Evolutionary conservation across 768 basidiomycete genomes (phyloP).

Genomic region (Sporobolomyces phaffii): DNA sequence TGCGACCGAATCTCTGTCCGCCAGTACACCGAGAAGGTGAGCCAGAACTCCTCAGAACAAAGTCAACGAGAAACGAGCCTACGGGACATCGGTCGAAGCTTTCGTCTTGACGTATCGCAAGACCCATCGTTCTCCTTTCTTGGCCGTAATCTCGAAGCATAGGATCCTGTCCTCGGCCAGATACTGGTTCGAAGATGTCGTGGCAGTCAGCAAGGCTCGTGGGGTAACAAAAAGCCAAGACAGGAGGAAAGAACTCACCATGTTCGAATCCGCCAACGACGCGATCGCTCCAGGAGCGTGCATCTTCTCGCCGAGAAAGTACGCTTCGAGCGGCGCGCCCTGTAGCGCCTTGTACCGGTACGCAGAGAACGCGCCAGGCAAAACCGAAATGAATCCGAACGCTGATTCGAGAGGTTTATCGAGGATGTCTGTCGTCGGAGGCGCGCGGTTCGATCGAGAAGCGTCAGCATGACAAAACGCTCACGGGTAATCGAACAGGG

Average conservation of each 20-base stretch:
- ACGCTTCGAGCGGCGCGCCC: conserved; percentile 77
- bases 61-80: not conserved
- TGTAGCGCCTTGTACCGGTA: conserved; percentile 55
- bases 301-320: conserved; percentile 75
- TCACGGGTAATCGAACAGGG: too few relatives aligned
- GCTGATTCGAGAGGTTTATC: conserved; percentile 57
- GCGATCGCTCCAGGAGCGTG: conserved; percentile 12
- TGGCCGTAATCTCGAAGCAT: conserved; percentile 89
- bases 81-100: conserved; percentile 46
- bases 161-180: conserved; percentile 89
- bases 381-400: conserved; percentile 89
- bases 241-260: conserved; percentile 43
- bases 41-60: not conserved
- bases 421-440: conserved; percentile 39
- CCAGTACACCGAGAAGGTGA: not conserved
- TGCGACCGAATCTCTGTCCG: conserved; percentile 1
- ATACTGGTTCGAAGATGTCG: conserved; percentile 48
- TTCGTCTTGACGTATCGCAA: conserved; percentile 44
- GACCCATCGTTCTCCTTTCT: conserved; percentile 48
- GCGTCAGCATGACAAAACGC: too few relatives aligned
- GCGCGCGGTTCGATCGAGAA: too few relatives aligned
- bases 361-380: conserved; percentile 62
- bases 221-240: conserved; percentile 5
- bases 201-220: too few relatives aligned
- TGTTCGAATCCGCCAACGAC: conserved; percentile 1